Conservation (phyloP, 768 basidiomycete genomes). For the Amyloporia xantha region DNA sequence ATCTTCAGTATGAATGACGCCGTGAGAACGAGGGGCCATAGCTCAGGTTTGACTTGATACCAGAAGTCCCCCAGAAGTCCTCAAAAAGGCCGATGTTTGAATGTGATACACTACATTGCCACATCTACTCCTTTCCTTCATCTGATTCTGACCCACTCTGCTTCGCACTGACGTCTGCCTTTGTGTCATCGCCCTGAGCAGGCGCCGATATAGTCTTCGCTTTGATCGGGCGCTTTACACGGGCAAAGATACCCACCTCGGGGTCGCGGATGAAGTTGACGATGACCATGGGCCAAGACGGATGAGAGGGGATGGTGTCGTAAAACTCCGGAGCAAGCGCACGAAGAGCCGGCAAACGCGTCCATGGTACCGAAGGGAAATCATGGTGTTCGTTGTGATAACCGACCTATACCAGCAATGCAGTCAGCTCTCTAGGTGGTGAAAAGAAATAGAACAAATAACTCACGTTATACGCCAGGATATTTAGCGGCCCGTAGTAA, state of each 20-base stretch:
- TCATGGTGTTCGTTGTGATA: constrained; percentile 99
- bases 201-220: constrained; percentile 7
- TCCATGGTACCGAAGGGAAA: constrained; percentile 96
- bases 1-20: too few relatives aligned
- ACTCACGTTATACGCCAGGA: constrained; percentile 88
- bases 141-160: neutral
- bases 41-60: too few relatives aligned
- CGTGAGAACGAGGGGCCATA: too few relatives aligned
- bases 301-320: constrained; percentile 78
- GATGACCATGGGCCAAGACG: constrained; percentile 92
- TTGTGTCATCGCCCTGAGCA: neutral
- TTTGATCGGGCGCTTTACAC: constrained; percentile 69
- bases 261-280: constrained; percentile 90
- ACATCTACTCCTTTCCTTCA: neutral
- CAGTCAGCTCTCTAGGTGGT: constrained; percentile 4
- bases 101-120: too few relatives aligned
- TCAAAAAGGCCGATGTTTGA: too few relatives aligned
- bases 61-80: too few relatives aligned
- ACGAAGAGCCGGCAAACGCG: constrained; percentile 76
- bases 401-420: constrained; percentile 69
- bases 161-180: neutral
- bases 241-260: constrained; percentile 82
- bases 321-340: constrained; percentile 89
- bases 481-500: constrained; percentile 90
- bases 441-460: neutral